phyloP scores from a whole-genome alignment of 106 monocot species.

The Dactylorhiza incarnata region DNA sequence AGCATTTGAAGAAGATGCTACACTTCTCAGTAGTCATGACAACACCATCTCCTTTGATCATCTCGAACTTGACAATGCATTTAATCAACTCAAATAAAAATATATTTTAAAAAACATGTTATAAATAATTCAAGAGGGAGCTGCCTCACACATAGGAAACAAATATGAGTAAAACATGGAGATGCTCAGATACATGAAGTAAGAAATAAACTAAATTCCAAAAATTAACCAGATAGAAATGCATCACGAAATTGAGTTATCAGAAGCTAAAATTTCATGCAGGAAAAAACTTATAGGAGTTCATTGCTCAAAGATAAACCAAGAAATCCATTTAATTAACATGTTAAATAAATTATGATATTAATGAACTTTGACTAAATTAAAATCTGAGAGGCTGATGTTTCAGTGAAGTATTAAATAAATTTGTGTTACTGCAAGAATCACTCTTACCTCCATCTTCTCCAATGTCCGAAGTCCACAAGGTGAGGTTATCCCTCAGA shows the following conservation, averaged over 20 bases:
- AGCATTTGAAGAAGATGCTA: no score
- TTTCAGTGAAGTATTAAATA: background rate
- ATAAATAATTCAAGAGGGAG: background rate
- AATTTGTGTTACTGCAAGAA: background rate
- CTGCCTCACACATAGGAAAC: background rate
- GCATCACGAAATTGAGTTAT: background rate
- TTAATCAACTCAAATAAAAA: background rate
- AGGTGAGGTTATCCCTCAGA: constrained; percentile 29
- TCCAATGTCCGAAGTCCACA: constrained; percentile 33
- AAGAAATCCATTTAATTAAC: background rate
- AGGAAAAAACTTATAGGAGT: background rate
- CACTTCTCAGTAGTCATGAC: no score
- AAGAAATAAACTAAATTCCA: background rate
- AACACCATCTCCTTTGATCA: no score
- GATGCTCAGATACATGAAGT: background rate
- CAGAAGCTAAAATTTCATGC: background rate
- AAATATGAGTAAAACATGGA: background rate
- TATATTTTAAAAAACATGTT: background rate
- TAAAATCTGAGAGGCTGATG: background rate
- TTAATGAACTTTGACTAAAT: background rate
- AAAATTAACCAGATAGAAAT: background rate
- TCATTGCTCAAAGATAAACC: background rate
- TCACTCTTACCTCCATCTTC: constrained; percentile 23
- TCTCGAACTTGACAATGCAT: background rate
- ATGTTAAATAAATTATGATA: background rate